Conservation (phyloP, 2,329 filamentous ascomycete genomes). For the Talaromyces sp. region DNA sequence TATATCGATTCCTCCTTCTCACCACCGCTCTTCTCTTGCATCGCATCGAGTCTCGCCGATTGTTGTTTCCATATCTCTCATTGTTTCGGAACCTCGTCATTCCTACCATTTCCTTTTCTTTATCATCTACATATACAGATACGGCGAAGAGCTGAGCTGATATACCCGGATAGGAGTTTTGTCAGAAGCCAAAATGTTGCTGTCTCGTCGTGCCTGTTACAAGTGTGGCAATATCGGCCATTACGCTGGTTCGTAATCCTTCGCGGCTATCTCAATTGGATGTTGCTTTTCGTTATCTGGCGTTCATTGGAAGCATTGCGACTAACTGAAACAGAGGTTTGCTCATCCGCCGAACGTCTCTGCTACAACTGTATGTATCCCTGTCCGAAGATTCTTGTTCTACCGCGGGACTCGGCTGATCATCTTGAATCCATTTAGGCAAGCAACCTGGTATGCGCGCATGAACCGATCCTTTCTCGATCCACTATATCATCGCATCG, state of each 20-base stretch:
- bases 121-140: not conserved
- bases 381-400: not conserved
- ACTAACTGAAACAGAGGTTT: constrained; percentile 70
- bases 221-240: constrained; percentile 77
- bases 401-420: constrained; percentile 22
- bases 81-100: not conserved
- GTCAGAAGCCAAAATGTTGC: constrained; percentile 61
- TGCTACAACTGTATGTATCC: constrained; percentile 92
- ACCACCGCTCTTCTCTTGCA: not conserved
- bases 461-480: constrained; percentile 18
- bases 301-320: not conserved
- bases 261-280: not conserved
- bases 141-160: constrained; percentile 1
- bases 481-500: not conserved
- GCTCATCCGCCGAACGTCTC: constrained; percentile 94
- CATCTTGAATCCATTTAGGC: constrained; percentile 32
- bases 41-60: not conserved
- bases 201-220: constrained; percentile 81
- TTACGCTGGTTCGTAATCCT: constrained; percentile 48
- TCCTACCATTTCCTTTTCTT: not conserved
- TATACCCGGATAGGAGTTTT: not conserved
- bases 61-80: not conserved
- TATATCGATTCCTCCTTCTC: not conserved
- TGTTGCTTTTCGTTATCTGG: not conserved
- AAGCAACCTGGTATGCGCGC: constrained; percentile 47